Conservation (phyloP, 306 rosid species). For the Phaseolus lunatus region DNA sequence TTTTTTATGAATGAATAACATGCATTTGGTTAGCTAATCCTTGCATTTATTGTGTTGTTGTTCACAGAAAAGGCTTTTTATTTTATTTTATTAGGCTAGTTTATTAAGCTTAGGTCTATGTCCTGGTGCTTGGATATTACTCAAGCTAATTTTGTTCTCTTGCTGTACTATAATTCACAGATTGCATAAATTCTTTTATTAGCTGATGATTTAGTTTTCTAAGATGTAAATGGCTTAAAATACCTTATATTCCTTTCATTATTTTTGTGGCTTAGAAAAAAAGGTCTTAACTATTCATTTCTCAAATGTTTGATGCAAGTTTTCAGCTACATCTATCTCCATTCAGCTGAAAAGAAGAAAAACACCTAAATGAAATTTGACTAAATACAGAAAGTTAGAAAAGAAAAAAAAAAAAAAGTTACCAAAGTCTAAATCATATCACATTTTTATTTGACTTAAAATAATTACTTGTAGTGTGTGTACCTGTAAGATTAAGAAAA, state of each 20-base stretch:
- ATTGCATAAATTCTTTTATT: not conserved
- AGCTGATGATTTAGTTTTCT: no score
- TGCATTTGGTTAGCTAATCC: no score
- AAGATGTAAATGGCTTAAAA: no score
- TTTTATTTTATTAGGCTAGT: not conserved
- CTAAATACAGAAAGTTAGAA: no score
- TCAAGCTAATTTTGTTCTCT: not conserved
- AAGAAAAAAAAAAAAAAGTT: not conserved
- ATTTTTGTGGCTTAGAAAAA: no score
- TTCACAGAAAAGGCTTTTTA: not conserved
- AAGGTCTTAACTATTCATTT: no score
- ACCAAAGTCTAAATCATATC: no score
- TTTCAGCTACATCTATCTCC: not conserved
- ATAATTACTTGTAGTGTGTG: not conserved
- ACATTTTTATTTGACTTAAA: not conserved
- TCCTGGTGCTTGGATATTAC: not conserved
- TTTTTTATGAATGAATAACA: no score
- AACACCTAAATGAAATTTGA: not conserved
- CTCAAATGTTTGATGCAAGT: not conserved
- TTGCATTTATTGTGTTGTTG: not conserved
- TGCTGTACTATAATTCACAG: not conserved
- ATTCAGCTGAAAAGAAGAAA: not conserved
- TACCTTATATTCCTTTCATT: no score
- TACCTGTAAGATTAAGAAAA: not conserved
- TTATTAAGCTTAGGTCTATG: not conserved